phyloP scores from a whole-genome alignment of 2,329 filamentous ascomycete species.

The Xylariaceae sp. region DNA sequence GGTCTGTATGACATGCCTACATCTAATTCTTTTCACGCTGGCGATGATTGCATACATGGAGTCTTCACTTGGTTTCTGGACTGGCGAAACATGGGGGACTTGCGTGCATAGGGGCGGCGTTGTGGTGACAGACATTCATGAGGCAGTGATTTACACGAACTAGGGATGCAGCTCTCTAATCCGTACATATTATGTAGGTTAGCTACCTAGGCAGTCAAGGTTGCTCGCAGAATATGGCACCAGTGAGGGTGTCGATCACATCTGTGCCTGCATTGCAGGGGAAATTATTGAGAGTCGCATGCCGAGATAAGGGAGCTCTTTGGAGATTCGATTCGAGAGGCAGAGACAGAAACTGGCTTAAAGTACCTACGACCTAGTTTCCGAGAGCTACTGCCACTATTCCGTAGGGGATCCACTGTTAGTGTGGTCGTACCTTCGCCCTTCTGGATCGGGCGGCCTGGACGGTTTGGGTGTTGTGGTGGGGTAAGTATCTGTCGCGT shows the following conservation, averaged over 20 bases:
- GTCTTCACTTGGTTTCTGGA: slow-evolving; percentile 7
- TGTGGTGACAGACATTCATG: slow-evolving; percentile 3
- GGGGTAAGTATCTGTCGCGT: background rate
- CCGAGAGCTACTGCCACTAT: background rate
- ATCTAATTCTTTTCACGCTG: slow-evolving; percentile 3
- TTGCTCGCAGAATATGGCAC: slow-evolving; percentile 1
- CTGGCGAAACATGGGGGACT: background rate
- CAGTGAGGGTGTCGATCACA: background rate
- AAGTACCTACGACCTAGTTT: background rate
- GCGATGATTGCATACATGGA: slow-evolving; percentile 19
- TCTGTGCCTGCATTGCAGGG: slow-evolving; percentile 2
- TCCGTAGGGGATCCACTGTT: background rate
- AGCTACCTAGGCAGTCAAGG: background rate
- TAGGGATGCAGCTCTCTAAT: background rate
- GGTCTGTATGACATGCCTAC: background rate
- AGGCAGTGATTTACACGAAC: slow-evolving; percentile 5
- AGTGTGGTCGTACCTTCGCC: background rate
- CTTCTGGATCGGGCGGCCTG: background rate
- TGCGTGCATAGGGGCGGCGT: slow-evolving; percentile 18
- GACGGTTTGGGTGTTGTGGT: background rate
- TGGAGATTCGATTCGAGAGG: background rate
- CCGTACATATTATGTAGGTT: background rate
- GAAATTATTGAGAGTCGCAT: slow-evolving; percentile 3
- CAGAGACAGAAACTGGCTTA: background rate
- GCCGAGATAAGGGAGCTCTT: background rate